Percentiles rank a stretch among this genome's conserved stretches.
phyloP scores from a whole-genome alignment of 169 alveolate genomes.

The Eimeria praecox region DNA sequence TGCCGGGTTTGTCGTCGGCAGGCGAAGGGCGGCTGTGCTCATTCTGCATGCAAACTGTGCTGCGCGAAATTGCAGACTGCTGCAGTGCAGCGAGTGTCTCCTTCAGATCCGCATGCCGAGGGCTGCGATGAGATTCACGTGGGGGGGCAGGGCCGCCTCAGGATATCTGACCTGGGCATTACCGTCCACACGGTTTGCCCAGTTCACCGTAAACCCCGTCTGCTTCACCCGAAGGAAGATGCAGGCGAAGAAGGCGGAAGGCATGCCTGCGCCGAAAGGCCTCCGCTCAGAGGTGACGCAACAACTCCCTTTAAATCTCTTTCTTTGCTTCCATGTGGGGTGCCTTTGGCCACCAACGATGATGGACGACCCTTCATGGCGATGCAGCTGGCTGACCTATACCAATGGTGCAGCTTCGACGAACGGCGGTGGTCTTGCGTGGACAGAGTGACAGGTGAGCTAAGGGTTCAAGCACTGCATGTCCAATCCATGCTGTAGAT shows the following conservation, averaged over 20 bases:
- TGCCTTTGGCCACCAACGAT: constrained; percentile 37
- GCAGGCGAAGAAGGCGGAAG: not conserved
- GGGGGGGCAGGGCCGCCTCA: constrained; percentile 41
- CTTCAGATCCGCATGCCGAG: not conserved
- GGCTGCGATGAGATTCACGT: constrained; percentile 32
- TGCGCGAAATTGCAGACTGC: constrained; percentile 68
- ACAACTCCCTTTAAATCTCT: constrained; percentile 37
- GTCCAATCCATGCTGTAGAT: not conserved
- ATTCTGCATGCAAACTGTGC: constrained; percentile 77
- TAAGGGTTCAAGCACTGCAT: not conserved
- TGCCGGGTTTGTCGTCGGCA: constrained; percentile 65
- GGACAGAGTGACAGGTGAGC: constrained; percentile 34
- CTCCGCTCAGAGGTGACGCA: not conserved
- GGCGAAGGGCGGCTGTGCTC: constrained; percentile 77
- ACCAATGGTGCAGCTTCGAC: constrained; percentile 9
- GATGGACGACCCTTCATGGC: constrained; percentile 67
- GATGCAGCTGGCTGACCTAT: constrained; percentile 27
- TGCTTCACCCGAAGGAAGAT: not conserved
- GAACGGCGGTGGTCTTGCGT: constrained; percentile 17
- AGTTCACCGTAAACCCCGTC: constrained; percentile 55
- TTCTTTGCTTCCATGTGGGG: constrained; percentile 46
- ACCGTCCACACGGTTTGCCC: constrained; percentile 42
- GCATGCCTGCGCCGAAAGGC: not conserved
- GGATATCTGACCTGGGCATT: constrained; percentile 21
- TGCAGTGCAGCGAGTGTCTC: constrained; percentile 46